phyloP scores from a whole-genome alignment of 1,284 basidiomycete genomes.

The Ganoderma resinaceum region DNA sequence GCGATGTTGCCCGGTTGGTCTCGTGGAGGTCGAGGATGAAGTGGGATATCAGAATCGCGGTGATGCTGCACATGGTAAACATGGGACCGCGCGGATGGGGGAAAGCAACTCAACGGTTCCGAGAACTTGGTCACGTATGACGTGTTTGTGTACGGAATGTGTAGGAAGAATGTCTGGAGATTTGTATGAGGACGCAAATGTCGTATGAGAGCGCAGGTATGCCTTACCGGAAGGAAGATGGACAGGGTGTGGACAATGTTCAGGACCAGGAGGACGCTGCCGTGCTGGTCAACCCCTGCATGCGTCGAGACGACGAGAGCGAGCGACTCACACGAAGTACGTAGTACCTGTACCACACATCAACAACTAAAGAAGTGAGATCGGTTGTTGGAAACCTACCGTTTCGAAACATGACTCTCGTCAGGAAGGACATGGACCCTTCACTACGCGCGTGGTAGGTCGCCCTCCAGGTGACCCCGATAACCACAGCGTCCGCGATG shows the following conservation, averaged over 20 bases:
- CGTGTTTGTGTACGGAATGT: neutral
- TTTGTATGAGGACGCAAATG: neutral
- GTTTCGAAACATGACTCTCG: neutral
- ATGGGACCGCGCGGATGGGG: neutral
- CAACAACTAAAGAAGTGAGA: neutral
- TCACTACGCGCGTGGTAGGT: neutral
- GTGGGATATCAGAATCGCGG: neutral
- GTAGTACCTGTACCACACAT: neutral
- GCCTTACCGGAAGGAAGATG: neutral
- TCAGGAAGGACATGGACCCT: neutral
- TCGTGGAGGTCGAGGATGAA: slow-evolving; percentile 6
- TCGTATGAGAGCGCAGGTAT: neutral
- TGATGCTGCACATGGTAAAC: neutral
- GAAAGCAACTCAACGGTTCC: neutral
- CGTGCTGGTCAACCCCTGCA: neutral
- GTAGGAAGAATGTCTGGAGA: neutral
- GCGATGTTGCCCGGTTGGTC: neutral
- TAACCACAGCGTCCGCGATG: neutral
- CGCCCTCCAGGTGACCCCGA: neutral
- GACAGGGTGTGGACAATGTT: neutral
- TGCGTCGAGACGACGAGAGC: neutral
- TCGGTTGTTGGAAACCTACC: neutral
- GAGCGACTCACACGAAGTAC: neutral
- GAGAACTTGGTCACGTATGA: neutral
- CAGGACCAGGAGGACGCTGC: neutral